Evolutionary conservation across 179 eudicot species (phyloP), one percentile per base, ranked within the genome.

Genomic region (Patellifolia procumbens): DNA sequence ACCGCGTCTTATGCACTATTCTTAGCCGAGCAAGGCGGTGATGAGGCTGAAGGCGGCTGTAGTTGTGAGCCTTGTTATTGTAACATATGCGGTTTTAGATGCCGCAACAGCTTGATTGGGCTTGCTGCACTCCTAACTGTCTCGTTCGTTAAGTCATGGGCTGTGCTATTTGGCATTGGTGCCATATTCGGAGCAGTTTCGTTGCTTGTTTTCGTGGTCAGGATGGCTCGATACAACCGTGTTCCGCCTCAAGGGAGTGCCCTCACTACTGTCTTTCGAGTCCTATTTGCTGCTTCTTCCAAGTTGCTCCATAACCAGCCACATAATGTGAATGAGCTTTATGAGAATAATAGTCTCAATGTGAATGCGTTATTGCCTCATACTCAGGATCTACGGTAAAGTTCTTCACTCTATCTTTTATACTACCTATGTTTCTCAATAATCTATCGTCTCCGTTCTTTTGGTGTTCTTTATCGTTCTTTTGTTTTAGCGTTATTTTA

Each of bases 101-200:
- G 72, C 29, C 67, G 68, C 3, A 19, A 45, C 61, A 74, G 32
- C 65, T 68, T 80, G 31, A 55, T 78, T 19, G 61, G 79, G 19
- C 10, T 85, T 16, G 71, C 35, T 5, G 90, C 85, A 42, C 74
- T 72, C 16, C 70, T 85, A 24, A 86, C 68, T 31, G 80, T 83
- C 37, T 72, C 87, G 3, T 83, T 79, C 37, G 81, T 89, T 72
- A 85, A 85, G 55, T 83, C 85, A 17, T 87, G 89, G 92, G 59
- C 79, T 31, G 51, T 78, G 42, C 72, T 79, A 31, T 89, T 85
- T 69, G 90, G 88, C 20, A 81, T 89, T 52, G 85, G 83, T 5
- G 83, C 89, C 53, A 73, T 87, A 28, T 78, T 82, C 11, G 75
- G 84, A 0, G 6, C 74, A 59, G 49, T 74, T 12, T 82, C 84